Conservation (phyloP, 2,329 filamentous ascomycete species). For the Zalaria obscura region DNA sequence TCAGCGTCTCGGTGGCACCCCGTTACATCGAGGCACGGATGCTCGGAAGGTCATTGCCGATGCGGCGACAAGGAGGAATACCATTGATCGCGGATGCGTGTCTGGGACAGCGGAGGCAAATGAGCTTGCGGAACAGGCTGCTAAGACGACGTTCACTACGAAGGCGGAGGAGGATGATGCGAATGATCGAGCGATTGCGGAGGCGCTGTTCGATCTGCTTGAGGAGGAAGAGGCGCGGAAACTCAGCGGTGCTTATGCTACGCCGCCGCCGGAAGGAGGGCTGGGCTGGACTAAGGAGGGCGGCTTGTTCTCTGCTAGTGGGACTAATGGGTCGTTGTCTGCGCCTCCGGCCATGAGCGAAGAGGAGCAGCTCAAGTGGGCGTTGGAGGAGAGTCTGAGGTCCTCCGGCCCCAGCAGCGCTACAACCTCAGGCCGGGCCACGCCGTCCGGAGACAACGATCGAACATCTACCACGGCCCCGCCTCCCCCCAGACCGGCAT, state of each 20-base stretch:
- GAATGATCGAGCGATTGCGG: slow-evolving; percentile 73
- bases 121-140: slow-evolving; percentile 54
- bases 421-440: too few species aligned
- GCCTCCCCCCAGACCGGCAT: neutral
- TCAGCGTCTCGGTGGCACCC: slow-evolving; percentile 55
- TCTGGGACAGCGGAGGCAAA: slow-evolving; percentile 52
- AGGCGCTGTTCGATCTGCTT: slow-evolving; percentile 74
- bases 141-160: slow-evolving; percentile 62
- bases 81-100: slow-evolving; percentile 59
- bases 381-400: slow-evolving; percentile 17
- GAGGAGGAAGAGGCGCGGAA: slow-evolving; percentile 55
- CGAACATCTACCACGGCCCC: neutral
- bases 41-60: slow-evolving; percentile 59
- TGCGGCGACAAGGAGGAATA: slow-evolving; percentile 52
- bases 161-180: slow-evolving; percentile 79
- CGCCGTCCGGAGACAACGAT: too few species aligned
- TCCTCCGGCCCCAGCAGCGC: too few species aligned
- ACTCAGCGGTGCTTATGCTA: slow-evolving; percentile 39
- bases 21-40: slow-evolving; percentile 44
- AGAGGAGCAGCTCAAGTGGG: slow-evolving; percentile 23
- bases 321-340: slow-evolving; percentile 2
- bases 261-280: slow-evolving; percentile 37
- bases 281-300: slow-evolving; percentile 21
- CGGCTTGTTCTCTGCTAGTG: slow-evolving; percentile 16
- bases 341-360: slow-evolving; percentile 10